Base-by-base conservation (phyloP, 202 grass and related monocot species). In the Panicum hallii region DNA sequence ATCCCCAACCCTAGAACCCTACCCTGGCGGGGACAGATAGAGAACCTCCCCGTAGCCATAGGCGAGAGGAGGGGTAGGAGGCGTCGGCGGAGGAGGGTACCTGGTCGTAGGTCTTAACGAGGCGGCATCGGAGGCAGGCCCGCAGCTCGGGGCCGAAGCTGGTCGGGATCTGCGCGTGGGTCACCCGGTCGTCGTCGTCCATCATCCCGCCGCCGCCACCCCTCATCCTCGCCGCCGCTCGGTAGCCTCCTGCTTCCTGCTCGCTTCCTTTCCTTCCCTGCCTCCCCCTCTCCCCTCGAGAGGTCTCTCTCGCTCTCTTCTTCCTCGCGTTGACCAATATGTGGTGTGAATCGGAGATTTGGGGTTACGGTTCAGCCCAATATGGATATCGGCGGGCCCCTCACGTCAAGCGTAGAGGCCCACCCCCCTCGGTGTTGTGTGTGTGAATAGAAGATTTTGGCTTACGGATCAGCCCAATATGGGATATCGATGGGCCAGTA, bases 51-150 rank as follows among this genome's bases (percentile, higher is more conserved):
- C 23, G 13, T 26, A 75, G 41, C 54, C 30, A 68, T 30, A 67
- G 10, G 43, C 23, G 75, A 3, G 12, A 20, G 15, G 4, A 38
- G 36, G 4, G 32, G 16, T 16, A 65, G 2, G 75, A 22, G 12
- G 70, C 20, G 67, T 48, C 42, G 20, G 38, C 56, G 52, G 63
- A 69, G 58, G 38, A n/a, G 7, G 47, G 48, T 58, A 92, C 91
- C 91, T 99, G 91, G 67, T 99, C 93, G 86, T 96, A 99, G 83
- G 97, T 99, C 89, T 99, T 99, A 84, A 99, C 97, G 86, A 99
- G 97, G 84, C 97, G 93, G 82, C 97, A 99, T 16, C 93, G 93
- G 79, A 99, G 97, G 84, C 96, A 96, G 55, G 96, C 96, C 38
- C 93, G 93, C 60, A 99, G 93, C 97, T 96, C 97, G 79, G 89